Evolutionary conservation across 2,329 filamentous ascomycete genomes (phyloP).

Genomic region (Xylariaceae sp.): DNA sequence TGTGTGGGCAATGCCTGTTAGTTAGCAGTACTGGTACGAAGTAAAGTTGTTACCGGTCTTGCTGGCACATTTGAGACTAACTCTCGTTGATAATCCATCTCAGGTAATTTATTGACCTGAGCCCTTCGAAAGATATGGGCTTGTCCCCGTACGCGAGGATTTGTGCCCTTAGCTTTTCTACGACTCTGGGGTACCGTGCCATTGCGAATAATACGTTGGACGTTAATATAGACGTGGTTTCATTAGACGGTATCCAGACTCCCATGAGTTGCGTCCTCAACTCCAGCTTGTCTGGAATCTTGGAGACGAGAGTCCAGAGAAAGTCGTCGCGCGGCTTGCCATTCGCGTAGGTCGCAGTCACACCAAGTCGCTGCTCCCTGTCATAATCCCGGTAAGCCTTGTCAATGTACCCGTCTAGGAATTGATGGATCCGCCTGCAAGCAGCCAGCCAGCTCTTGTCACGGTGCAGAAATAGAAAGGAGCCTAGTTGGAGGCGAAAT

Average conservation of each 20-base stretch:
- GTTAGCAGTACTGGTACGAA: too few species aligned
- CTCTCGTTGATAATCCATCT: slow-evolving; percentile 51
- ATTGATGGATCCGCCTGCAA: not conserved
- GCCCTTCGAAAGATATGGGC: not conserved
- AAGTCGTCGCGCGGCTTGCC: not conserved
- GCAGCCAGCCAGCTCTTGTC: not conserved
- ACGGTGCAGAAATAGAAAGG: not conserved
- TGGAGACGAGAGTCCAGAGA: not conserved
- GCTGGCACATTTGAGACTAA: too few species aligned
- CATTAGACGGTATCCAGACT: slow-evolving; percentile 24
- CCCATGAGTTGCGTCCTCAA: not conserved
- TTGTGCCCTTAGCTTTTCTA: slow-evolving; percentile 33
- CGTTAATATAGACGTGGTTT: slow-evolving; percentile 25
- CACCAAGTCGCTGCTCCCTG: not conserved
- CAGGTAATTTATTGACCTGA: not conserved
- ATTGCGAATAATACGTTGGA: not conserved
- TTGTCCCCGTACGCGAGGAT: slow-evolving; percentile 45
- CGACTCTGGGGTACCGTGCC: too few species aligned
- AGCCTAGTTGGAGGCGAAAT: slow-evolving; percentile 1
- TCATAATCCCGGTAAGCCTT: too few species aligned
- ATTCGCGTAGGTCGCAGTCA: not conserved
- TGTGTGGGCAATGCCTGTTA: too few species aligned
- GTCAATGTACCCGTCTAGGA: not conserved
- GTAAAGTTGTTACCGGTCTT: too few species aligned
- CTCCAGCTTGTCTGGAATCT: not conserved